Conservation (phyloP, 2,329 filamentous ascomycete genomes). For the Aspergillus fumigatiaffinis region DNA sequence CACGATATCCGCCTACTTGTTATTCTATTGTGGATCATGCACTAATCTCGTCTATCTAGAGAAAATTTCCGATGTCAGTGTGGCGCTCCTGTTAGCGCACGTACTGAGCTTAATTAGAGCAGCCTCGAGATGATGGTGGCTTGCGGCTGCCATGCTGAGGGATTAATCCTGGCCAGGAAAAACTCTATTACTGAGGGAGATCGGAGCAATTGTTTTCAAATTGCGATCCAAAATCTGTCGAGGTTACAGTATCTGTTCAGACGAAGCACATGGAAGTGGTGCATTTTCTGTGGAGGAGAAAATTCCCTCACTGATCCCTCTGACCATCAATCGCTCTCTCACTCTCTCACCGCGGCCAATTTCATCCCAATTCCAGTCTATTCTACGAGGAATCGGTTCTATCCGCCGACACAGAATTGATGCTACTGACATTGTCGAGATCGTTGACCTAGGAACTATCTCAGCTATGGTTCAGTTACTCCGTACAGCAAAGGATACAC, state of each 20-base stretch:
- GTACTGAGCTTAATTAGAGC: neutral
- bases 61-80: neutral
- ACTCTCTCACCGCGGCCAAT: neutral
- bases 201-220: neutral
- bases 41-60: neutral
- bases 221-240: neutral
- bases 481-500: neutral
- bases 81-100: neutral
- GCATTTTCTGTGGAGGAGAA: neutral
- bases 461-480: neutral
- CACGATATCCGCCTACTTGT: too few relatives aligned
- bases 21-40: too few relatives aligned
- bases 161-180: neutral
- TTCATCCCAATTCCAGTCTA: neutral
- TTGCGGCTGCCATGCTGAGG: neutral
- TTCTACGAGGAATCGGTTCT: neutral
- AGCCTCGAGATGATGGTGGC: neutral
- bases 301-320: neutral
- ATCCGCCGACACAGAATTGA: neutral
- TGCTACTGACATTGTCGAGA: too few relatives aligned
- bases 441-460: neutral
- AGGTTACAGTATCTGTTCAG: neutral
- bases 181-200: neutral
- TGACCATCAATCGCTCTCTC: neutral
- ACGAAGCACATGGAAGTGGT: neutral